phyloP scores from a whole-genome alignment of 2,329 filamentous ascomycete species.

The Teratosphaeria epicoccoides region DNA sequence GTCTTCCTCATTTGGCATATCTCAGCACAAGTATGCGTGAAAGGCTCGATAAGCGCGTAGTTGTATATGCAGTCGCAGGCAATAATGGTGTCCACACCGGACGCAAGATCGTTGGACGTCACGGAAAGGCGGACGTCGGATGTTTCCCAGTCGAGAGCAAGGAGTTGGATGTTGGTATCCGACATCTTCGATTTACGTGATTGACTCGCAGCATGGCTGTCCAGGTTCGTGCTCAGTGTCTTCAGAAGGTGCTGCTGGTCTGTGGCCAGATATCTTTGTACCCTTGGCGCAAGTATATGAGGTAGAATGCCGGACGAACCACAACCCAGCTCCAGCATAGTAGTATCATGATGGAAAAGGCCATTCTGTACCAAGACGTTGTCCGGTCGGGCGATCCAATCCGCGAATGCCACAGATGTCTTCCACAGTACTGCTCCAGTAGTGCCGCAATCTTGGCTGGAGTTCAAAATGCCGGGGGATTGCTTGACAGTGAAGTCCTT shows the following conservation, averaged over 20 bases:
- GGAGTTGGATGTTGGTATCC: constrained; percentile 10
- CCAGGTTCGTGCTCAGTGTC: constrained; percentile 65
- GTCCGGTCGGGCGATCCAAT: constrained; percentile 57
- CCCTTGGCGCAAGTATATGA: constrained; percentile 51
- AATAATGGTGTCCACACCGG: constrained; percentile 47
- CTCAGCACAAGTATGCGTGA: constrained; percentile 66
- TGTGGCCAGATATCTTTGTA: constrained; percentile 63
- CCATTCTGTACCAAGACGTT: constrained; percentile 53
- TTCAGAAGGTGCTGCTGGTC: constrained; percentile 80
- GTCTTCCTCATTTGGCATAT: constrained; percentile 50
- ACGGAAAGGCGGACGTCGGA: constrained; percentile 37
- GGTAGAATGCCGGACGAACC: constrained; percentile 76
- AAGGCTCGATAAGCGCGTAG: constrained; percentile 67
- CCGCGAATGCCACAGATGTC: constrained; percentile 70
- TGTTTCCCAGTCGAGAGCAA: constrained; percentile 69
- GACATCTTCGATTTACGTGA: neutral
- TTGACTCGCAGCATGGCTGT: constrained; percentile 40
- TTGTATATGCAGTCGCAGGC: constrained; percentile 97
- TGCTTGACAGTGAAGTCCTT: constrained; percentile 69
- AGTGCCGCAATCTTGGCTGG: constrained; percentile 60
- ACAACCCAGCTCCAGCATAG: constrained; percentile 73
- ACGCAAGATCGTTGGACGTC: constrained; percentile 36
- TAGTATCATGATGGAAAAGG: constrained; percentile 45
- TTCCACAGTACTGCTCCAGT: constrained; percentile 82
- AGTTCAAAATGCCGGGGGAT: constrained; percentile 71